Percentiles rank a stretch among this genome's conserved stretches.
Evolutionary conservation across 2,329 filamentous ascomycete species (phyloP).

Genomic region (Rutstroemia sp.): DNA sequence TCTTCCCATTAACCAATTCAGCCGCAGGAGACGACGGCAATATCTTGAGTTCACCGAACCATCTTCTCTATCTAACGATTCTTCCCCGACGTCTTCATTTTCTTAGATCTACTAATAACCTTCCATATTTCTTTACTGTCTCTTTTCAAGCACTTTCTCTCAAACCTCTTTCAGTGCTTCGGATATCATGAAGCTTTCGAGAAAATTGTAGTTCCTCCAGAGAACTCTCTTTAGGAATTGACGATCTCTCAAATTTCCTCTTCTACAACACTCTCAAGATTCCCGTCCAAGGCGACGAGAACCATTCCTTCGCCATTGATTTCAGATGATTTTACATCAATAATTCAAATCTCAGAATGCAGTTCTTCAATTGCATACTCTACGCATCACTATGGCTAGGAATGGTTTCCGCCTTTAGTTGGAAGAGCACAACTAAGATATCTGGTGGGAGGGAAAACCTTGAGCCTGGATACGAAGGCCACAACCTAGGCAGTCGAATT

Average conservation of each 20-base stretch:
- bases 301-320: too few relatives aligned
- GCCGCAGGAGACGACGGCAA: background rate
- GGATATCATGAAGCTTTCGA: too few relatives aligned
- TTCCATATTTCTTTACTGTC: background rate
- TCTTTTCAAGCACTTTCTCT: background rate
- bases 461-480: background rate
- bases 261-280: too few relatives aligned
- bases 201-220: background rate
- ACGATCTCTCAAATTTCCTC: background rate
- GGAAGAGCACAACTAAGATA: background rate
- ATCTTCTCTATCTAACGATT: background rate
- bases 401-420: constrained; percentile 2
- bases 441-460: background rate
- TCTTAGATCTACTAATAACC: background rate
- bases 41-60: background rate
- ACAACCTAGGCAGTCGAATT: constrained; percentile 5
- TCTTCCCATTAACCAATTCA: background rate
- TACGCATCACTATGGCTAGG: background rate
- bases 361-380: background rate
- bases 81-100: background rate
- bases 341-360: background rate
- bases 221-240: background rate
- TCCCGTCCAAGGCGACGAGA: too few relatives aligned
- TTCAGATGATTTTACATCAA: background rate
- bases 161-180: too few relatives aligned